Evolutionary conservation across 2,329 filamentous ascomycete species (phyloP).

Genomic region (Talaromyces sp.): DNA sequence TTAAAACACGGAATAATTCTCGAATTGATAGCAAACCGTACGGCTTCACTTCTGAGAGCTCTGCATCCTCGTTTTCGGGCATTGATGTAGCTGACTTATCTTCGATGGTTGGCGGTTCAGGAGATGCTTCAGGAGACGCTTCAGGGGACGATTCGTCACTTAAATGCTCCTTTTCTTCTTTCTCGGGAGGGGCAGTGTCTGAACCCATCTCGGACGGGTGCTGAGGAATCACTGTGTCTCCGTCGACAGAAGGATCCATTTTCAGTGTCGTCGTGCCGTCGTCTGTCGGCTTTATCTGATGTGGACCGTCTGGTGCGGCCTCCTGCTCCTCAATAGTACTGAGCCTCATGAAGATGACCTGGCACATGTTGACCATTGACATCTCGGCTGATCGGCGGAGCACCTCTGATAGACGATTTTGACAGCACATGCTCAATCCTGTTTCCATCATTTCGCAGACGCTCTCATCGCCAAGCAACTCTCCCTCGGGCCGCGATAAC

Average conservation of each 20-base stretch:
- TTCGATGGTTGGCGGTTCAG: conserved; percentile 26
- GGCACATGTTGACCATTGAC: conserved; percentile 97
- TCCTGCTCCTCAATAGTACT: conserved; percentile 74
- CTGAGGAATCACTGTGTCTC: conserved; percentile 53
- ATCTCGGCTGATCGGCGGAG: conserved; percentile 88
- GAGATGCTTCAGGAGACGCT: conserved; percentile 20
- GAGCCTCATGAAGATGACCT: conserved; percentile 91
- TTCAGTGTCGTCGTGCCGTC: conserved; percentile 69
- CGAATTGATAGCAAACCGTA: conserved; percentile 92
- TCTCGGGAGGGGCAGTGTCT: conserved; percentile 25
- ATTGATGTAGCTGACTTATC: conserved; percentile 28
- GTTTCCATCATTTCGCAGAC: conserved; percentile 99
- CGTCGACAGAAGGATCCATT: conserved; percentile 73
- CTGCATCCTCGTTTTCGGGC: conserved; percentile 38
- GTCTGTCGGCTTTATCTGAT: conserved; percentile 50
- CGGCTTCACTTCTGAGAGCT: conserved; percentile 60
- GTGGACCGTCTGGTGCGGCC: conserved; percentile 59
- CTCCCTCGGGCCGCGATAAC: conserved; percentile 86
- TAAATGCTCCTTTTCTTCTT: conserved; percentile 23
- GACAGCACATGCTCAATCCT: conserved; percentile 93
- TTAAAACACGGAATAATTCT: conserved; percentile 87
- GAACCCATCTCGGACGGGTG: conserved; percentile 37
- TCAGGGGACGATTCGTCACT: conserved; percentile 30
- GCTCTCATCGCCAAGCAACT: conserved; percentile 93
- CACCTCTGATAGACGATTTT: conserved; percentile 83